A percentile compares a stretch with the other conserved stretches of the same genome.
Evolutionary conservation across 139 green algal genomes (phyloP).

Genomic region (Chlamydomonas schloesseri): DNA sequence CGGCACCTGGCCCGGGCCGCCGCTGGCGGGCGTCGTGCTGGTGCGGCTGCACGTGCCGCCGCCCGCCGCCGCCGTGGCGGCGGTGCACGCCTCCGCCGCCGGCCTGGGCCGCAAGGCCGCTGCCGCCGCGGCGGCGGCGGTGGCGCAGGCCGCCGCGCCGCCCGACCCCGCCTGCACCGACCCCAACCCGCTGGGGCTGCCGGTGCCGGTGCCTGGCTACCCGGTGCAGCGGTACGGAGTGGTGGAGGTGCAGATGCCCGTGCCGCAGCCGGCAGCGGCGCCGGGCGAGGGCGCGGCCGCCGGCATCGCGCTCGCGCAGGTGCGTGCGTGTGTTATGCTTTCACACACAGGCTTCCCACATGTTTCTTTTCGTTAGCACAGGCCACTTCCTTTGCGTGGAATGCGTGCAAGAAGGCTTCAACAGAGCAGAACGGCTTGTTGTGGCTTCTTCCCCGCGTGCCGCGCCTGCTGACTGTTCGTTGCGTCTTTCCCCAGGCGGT

Average conservation of each 20-base stretch:
- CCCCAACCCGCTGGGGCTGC: background rate
- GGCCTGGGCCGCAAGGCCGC: constrained; percentile 30
- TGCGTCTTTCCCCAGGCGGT: background rate
- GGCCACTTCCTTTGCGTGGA: no score
- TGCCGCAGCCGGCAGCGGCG: constrained; percentile 10
- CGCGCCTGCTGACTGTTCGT: no score
- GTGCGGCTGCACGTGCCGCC: constrained; percentile 40
- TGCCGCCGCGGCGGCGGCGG: constrained; percentile 1
- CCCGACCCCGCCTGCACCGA: background rate
- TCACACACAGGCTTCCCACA: no score
- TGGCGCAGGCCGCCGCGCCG: background rate
- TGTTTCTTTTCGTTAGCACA: no score
- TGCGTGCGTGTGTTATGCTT: no score
- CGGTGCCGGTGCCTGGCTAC: constrained; percentile 13
- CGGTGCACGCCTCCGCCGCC: background rate
- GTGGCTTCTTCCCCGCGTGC: no score
- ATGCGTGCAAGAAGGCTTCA: no score
- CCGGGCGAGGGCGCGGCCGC: background rate
- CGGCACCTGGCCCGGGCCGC: constrained; percentile 26
- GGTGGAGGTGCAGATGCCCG: background rate
- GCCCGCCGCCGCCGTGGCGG: background rate
- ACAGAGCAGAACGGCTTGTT: no score
- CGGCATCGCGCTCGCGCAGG: constrained; percentile 14
- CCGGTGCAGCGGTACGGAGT: constrained; percentile 16
- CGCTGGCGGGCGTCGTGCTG: constrained; percentile 9